Conservation (phyloP, 371 early-diverging fungal species). For the Homolaphlyctis polyrhiza region DNA sequence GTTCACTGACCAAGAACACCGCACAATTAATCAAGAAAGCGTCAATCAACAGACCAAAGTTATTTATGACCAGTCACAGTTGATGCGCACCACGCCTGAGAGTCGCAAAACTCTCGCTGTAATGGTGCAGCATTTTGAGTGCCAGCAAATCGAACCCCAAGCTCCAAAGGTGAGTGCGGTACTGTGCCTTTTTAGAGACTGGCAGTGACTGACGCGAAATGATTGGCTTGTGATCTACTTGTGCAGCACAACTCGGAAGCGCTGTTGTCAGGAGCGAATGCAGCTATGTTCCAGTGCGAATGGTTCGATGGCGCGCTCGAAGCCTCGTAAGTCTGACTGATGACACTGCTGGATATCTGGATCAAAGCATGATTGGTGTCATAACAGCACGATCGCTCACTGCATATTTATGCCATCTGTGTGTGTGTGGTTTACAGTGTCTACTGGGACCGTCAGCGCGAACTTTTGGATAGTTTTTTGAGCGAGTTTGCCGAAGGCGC, state of each 20-base stretch:
- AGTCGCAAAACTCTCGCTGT: too few relatives aligned
- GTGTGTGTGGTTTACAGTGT: too few relatives aligned
- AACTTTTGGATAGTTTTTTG: constrained; percentile 12
- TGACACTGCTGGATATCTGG: constrained; percentile 3
- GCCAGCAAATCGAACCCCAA: too few relatives aligned
- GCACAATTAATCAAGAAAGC: too few relatives aligned
- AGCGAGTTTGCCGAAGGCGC: constrained; percentile 12
- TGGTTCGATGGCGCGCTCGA: constrained; percentile 1
- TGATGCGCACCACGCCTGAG: too few relatives aligned
- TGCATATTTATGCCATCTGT: too few relatives aligned
- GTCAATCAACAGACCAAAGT: too few relatives aligned
- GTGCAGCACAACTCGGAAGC: constrained; percentile 18
- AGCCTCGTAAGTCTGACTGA: background rate
- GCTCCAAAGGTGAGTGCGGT: too few relatives aligned
- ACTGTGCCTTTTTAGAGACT: too few relatives aligned
- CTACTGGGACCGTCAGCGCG: constrained; percentile 21
- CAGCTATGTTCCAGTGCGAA: constrained; percentile 31
- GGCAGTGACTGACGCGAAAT: background rate
- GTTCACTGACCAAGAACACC: too few relatives aligned
- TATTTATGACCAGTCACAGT: too few relatives aligned
- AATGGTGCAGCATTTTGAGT: too few relatives aligned
- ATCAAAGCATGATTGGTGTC: background rate
- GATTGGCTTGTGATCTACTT: background rate
- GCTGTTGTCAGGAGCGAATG: constrained; percentile 19
- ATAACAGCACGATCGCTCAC: background rate